Conservation (phyloP, 306 rosid genomes). For the Ceratonia siliqua region DNA sequence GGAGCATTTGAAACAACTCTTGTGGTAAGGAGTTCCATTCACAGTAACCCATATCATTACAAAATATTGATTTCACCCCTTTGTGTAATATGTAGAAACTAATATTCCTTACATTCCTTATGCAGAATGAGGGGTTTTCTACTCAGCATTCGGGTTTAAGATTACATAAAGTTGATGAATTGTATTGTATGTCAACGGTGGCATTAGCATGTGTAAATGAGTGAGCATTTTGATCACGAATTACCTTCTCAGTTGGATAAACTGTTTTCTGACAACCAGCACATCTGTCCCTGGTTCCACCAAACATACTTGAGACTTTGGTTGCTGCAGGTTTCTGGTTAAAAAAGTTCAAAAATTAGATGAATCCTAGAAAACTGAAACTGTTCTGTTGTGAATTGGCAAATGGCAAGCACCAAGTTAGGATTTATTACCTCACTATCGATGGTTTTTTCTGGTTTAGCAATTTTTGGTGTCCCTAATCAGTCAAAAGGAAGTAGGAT, state of each 20-base stretch:
- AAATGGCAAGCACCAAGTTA: constrained; percentile 11
- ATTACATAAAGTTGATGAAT: background rate
- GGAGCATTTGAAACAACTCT: constrained; percentile 92
- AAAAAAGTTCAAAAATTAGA: constrained; percentile 30
- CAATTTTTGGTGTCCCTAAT: constrained; percentile 89
- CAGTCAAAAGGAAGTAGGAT: constrained; percentile 10
- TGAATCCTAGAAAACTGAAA: constrained; percentile 8
- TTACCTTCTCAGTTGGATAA: constrained; percentile 96
- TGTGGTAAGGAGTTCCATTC: constrained; percentile 96
- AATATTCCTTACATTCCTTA: background rate
- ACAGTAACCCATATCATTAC: constrained; percentile 66
- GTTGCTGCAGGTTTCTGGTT: constrained; percentile 72
- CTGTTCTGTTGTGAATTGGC: background rate
- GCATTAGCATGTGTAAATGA: background rate
- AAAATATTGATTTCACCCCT: constrained; percentile 18
- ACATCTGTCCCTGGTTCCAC: constrained; percentile 96
- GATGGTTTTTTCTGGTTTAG: constrained; percentile 71
- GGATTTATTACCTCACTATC: constrained; percentile 66
- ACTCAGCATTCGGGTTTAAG: background rate
- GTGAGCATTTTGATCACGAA: background rate
- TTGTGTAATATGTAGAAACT: background rate
- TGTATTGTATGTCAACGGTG: background rate
- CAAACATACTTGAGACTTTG: constrained; percentile 79
- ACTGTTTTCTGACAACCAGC: constrained; percentile 91
- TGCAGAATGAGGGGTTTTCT: background rate